Percentiles rank a stretch among this genome's conserved stretches.
Conservation (phyloP, 257 asterid genomes). For the Gentiana straminea region DNA sequence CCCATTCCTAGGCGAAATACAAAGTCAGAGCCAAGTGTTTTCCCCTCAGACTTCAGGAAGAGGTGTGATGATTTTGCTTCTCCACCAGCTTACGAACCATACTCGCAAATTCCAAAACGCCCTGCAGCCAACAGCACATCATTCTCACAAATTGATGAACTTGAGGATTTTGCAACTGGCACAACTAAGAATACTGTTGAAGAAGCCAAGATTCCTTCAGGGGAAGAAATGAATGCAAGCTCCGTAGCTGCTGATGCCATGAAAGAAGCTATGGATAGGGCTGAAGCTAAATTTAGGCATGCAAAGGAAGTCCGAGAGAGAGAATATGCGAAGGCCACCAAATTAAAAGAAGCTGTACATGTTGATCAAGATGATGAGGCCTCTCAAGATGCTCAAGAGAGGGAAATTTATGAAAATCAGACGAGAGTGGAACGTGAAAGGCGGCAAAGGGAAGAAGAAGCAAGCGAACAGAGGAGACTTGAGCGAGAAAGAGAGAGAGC, state of each 20-base stretch:
- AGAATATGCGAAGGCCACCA: constrained; percentile 73
- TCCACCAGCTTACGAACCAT: constrained; percentile 38
- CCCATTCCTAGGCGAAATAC: constrained; percentile 57
- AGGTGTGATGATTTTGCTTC: constrained; percentile 49
- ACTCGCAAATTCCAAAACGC: constrained; percentile 43
- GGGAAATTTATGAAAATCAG: constrained; percentile 56
- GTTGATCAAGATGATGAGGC: constrained; percentile 48
- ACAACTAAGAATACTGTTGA: constrained; percentile 36
- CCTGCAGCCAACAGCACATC: constrained; percentile 51
- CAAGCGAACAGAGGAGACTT: constrained; percentile 65
- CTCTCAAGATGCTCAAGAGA: constrained; percentile 39
- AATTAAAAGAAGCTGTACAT: constrained; percentile 48
- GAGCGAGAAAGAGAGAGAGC: constrained; percentile 71
- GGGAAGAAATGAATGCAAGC: constrained; percentile 53
- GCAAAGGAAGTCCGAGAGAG: constrained; percentile 98
- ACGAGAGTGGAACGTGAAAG: constrained; percentile 37
- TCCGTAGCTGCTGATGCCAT: constrained; percentile 94
- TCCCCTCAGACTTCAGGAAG: constrained; percentile 45
- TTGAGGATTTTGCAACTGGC: constrained; percentile 81
- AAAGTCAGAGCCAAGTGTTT: constrained; percentile 39
- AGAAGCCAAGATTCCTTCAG: constrained; percentile 31
- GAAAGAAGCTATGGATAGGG: constrained; percentile 99
- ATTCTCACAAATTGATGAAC: constrained; percentile 74
- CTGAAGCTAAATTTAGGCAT: constrained; percentile 91
- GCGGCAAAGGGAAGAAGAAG: constrained; percentile 74